Base-by-base conservation (phyloP, 495 filamentous ascomycete genomes). In the Pseudoneurospora amorphoporcata region DNA sequence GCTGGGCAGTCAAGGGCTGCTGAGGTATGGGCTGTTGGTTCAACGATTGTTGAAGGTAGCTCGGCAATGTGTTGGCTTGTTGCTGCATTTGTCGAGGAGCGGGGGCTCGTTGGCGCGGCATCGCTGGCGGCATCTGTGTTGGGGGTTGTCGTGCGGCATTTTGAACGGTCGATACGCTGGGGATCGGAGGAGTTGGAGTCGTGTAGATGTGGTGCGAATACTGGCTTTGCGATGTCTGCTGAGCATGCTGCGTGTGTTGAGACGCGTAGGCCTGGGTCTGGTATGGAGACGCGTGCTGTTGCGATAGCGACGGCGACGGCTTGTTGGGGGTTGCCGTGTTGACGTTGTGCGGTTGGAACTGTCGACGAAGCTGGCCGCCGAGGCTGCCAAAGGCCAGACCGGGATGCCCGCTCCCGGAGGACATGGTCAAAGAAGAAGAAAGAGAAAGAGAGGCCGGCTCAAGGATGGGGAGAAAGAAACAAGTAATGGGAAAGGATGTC, bases 61-160 rank as follows among this genome's bases (percentile, higher is more conserved):
- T 74, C 32, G 76, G 71, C n/a, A 75, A 69, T 29, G 74, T 75
- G 19, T 68, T 58, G 6, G 75, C 68, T 58, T 77, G 77, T 23
- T 75, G 79, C 68, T 78, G 80, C 76, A 78, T 78, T 75, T 79
- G 78, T 19, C 77, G 76, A 68, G 82, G 69, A 61, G 81, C 68
- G n/a, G 81, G 76, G 47, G 79, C 72, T 73, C 80, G 73, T 76
- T 80, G 75, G 72, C 81, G 78, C 73, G 83, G 79, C 76, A 83
- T 72, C 72, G 77, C 41, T 41, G 80, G 76, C 19, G 79, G 75
- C 39, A 75, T 71, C 74, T 82, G 82, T 41, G 74, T 61, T 43
- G 77, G 77, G 39, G 81, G 73, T 68, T 81, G 80, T 68, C 83
- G 76, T 17, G 80, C 73, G 71, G 77, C 83, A 83, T 83, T 82